Conservation (phyloP, 768 basidiomycete genomes). For the Tulasnella sp. region DNA sequence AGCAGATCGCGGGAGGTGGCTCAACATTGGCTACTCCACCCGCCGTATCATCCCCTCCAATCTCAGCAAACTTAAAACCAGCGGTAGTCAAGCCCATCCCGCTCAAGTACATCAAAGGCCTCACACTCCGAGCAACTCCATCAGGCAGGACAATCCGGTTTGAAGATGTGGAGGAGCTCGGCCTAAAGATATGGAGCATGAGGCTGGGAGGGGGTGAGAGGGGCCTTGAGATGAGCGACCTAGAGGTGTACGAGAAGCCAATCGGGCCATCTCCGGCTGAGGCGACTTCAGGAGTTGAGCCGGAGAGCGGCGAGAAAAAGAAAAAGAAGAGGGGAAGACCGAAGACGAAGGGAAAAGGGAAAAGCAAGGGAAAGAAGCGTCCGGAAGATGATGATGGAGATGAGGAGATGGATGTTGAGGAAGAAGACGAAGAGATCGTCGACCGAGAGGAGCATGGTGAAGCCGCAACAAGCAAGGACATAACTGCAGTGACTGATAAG, state of each 20-base stretch:
- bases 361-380: neutral
- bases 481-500: neutral
- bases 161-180: slow-evolving; percentile 6
- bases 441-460: neutral
- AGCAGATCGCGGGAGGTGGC: neutral
- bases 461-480: neutral
- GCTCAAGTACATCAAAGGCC: slow-evolving; percentile 4
- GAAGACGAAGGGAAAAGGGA: slow-evolving; percentile 1
- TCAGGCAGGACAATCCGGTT: slow-evolving; percentile 1
- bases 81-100: neutral
- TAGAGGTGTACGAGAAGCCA: slow-evolving; percentile 6
- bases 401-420: neutral
- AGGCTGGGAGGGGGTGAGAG: slow-evolving; percentile 8
- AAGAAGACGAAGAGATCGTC: slow-evolving; percentile 4
- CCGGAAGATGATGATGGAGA: slow-evolving; percentile 11
- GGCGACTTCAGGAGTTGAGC: neutral
- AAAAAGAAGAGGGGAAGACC: slow-evolving; percentile 1
- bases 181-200: slow-evolving; percentile 9
- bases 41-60: neutral
- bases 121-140: neutral
- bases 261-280: neutral
- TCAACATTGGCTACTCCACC: slow-evolving; percentile 2
- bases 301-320: neutral
- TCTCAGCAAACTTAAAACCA: neutral
- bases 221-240: slow-evolving; percentile 6